Evolutionary conservation across 176 grass and related monocot genomes (phyloP).

Genomic region (Alopecurus myosuroides): DNA sequence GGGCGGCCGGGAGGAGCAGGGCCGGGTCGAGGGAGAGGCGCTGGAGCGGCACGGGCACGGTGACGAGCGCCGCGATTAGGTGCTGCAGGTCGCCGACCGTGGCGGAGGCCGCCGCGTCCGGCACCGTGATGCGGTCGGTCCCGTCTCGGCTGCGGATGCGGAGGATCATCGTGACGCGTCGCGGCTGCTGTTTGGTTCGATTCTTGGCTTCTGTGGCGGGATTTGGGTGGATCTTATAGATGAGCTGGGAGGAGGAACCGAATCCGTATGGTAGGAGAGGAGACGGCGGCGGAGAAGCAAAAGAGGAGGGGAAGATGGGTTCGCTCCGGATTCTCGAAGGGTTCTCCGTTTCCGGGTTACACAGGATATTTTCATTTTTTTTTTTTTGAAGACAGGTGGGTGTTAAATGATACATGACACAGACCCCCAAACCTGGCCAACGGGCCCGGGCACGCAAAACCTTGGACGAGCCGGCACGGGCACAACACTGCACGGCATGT

Average conservation of each 20-base stretch:
- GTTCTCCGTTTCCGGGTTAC: too few species aligned
- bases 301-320: background rate
- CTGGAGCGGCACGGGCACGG: constrained; percentile 53
- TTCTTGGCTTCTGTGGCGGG: background rate
- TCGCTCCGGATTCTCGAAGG: background rate
- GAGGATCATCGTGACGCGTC: background rate
- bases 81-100: background rate
- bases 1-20: constrained; percentile 20
- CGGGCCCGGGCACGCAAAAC: too few species aligned
- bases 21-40: constrained; percentile 67
- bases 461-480: too few species aligned
- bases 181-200: background rate
- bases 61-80: constrained; percentile 54
- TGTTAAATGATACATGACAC: too few species aligned
- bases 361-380: too few species aligned
- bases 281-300: background rate
- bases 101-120: background rate
- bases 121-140: constrained; percentile 4
- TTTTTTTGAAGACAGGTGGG: too few species aligned
- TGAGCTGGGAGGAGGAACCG: background rate
- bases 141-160: constrained; percentile 12
- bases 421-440: too few species aligned
- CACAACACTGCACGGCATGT: too few species aligned
- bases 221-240: background rate
- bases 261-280: background rate